These are phyloP conservation scores for Xylariales sp. DNA, from an alignment of 2,329 filamentous ascomycete genomes.

Conservation along the genomic window DNA sequence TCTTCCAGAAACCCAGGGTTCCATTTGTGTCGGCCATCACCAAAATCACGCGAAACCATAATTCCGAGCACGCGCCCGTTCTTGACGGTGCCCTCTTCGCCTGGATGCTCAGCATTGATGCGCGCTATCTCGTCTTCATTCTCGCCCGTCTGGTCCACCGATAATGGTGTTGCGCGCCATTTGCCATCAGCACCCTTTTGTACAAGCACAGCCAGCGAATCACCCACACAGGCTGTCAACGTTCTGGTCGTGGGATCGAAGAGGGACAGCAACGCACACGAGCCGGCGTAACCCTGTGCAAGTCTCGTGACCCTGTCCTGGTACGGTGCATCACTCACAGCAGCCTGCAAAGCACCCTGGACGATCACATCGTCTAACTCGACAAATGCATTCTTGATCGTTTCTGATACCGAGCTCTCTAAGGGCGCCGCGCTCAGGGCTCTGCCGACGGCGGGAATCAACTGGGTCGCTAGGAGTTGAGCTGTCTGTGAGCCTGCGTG, in stretches of 20 bases:
- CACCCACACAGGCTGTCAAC: constrained; percentile 62
- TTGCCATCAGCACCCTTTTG: constrained; percentile 34
- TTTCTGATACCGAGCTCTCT: constrained; percentile 23
- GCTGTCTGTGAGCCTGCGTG: constrained; percentile 32
- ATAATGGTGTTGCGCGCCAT: constrained; percentile 52
- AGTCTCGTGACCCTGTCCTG: constrained; percentile 24
- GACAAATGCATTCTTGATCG: constrained; percentile 34
- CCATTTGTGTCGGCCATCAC: constrained; percentile 67
- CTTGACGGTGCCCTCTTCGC: constrained; percentile 53
- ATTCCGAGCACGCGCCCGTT: constrained; percentile 60
- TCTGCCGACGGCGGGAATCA: constrained; percentile 24
- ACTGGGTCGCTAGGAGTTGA: constrained; percentile 22
- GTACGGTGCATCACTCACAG: constrained; percentile 23
- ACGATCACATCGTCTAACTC: constrained; percentile 30
- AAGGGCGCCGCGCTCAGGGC: constrained; percentile 14
- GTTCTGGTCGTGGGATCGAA: constrained; percentile 51
- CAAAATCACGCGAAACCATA: constrained; percentile 60
- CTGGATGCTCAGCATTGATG: constrained; percentile 54
- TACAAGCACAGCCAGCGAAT: constrained; percentile 63
- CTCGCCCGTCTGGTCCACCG: constrained; percentile 61
- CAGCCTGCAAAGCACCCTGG: constrained; percentile 19
- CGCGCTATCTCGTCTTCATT: constrained; percentile 54
- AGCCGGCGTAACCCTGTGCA: constrained; percentile 25
- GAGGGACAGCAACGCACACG: constrained; percentile 42
- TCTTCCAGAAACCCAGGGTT: constrained; percentile 38